These are phyloP conservation scores for Acephala macrosclerotiorum DNA, from an alignment of 2,329 filamentous ascomycete species.

Conservation along the genomic window DNA sequence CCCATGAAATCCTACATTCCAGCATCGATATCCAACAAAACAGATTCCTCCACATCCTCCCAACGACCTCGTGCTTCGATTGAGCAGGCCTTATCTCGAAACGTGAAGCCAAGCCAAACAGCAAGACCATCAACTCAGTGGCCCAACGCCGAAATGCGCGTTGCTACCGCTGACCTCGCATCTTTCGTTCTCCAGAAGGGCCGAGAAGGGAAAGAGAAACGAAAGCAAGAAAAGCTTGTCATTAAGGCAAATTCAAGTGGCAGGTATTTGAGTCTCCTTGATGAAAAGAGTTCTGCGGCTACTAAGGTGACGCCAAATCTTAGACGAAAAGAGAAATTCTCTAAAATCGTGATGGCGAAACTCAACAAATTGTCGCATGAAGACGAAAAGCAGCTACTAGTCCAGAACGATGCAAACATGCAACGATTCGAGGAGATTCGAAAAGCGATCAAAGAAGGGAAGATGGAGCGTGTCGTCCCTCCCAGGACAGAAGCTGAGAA, in stretches of 20 bases:
- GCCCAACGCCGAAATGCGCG: neutral
- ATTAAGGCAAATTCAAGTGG: constrained; percentile 12
- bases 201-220: neutral
- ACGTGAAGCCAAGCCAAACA: neutral
- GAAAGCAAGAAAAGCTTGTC: neutral
- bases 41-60: neutral
- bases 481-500: neutral
- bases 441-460: constrained; percentile 25
- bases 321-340: constrained; percentile 13
- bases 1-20: neutral
- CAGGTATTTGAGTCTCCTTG: constrained; percentile 5
- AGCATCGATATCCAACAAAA: neutral
- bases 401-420: neutral
- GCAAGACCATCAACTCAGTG: neutral
- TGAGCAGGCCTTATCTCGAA: constrained; percentile 1
- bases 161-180: neutral
- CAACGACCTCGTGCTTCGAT: neutral
- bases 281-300: neutral
- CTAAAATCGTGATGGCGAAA: constrained; percentile 13
- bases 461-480: constrained; percentile 23
- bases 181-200: neutral
- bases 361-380: neutral
- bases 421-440: neutral
- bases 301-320: neutral
- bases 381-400: neutral